These are phyloP conservation scores for Lignosus rhinocerotis DNA, from an alignment of 1,284 basidiomycete genomes.

Conservation along the genomic window DNA sequence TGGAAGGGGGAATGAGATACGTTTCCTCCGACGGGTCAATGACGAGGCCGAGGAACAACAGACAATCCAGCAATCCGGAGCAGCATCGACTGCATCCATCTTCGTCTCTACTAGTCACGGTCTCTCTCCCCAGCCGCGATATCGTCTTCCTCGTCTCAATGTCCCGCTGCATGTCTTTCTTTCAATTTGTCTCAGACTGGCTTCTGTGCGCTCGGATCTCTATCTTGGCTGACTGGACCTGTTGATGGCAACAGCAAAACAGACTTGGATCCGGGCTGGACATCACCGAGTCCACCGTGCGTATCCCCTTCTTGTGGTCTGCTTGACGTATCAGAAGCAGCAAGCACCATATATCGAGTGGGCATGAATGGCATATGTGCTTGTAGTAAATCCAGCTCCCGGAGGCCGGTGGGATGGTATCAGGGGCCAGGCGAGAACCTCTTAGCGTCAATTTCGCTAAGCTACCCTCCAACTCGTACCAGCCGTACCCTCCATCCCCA, in stretches of 20 bases:
- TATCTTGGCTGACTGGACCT: slow-evolving; percentile 1
- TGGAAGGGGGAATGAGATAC: neutral
- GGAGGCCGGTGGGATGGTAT: slow-evolving; percentile 16
- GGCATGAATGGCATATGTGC: neutral
- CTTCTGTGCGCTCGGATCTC: neutral
- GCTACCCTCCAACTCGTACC: neutral
- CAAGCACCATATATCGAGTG: neutral
- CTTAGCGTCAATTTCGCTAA: slow-evolving; percentile 11
- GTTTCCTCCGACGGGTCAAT: neutral
- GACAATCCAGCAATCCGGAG: slow-evolving; percentile 5
- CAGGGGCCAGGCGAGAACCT: slow-evolving; percentile 12
- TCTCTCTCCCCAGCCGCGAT: slow-evolving; percentile 8
- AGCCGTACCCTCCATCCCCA: slow-evolving; percentile 4
- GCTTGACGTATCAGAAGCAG: slow-evolving; percentile 21
- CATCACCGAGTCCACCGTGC: slow-evolving; percentile 6
- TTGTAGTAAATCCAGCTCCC: slow-evolving; percentile 7
- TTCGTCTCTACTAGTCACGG: neutral
- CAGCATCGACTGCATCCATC: slow-evolving; percentile 11
- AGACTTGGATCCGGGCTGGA: neutral
- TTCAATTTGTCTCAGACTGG: slow-evolving; percentile 16
- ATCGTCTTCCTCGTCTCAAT: slow-evolving; percentile 1
- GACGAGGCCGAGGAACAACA: neutral
- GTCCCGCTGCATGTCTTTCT: slow-evolving; percentile 2
- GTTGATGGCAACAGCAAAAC: slow-evolving; percentile 12
- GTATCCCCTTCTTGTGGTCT: slow-evolving; percentile 1